Evolutionary conservation across 129 eudicot genomes (phyloP).

Genomic region (Tanacetum coccineum): DNA sequence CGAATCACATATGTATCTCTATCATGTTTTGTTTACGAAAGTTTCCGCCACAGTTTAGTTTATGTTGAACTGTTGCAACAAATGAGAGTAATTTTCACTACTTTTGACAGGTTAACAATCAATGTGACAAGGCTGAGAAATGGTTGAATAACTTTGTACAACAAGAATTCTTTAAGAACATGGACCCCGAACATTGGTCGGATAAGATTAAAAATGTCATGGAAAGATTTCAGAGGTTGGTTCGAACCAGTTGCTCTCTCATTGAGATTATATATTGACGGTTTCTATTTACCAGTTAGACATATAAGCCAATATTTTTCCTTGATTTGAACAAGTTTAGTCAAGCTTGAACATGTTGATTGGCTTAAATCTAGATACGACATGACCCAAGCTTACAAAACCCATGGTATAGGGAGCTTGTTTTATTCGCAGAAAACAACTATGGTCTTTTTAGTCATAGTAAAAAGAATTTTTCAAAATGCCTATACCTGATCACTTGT

Average conservation of each 20-base stretch:
- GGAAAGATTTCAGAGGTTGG: conserved; percentile 53
- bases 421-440: background rate
- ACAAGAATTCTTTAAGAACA: conserved; percentile 53
- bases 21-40: background rate
- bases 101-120: conserved; percentile 44
- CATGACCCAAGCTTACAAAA: too few species aligned
- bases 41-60: too few species aligned
- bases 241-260: background rate
- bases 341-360: too few species aligned
- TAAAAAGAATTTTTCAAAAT: background rate
- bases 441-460: background rate
- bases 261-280: background rate
- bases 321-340: background rate
- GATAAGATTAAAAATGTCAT: conserved; percentile 37
- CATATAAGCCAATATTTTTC: background rate
- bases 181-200: conserved; percentile 49
- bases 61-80: background rate
- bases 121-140: conserved; percentile 51
- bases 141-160: conserved; percentile 51
- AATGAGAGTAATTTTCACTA: background rate
- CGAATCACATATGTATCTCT: background rate
- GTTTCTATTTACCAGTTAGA: too few species aligned
- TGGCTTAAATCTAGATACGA: too few species aligned
- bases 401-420: too few species aligned
- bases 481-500: background rate